Percentiles rank a stretch among this genome's conserved stretches.
Evolutionary conservation across 495 filamentous ascomycete species (phyloP).

Genomic region (Lasiosphaeriaceae sp.): DNA sequence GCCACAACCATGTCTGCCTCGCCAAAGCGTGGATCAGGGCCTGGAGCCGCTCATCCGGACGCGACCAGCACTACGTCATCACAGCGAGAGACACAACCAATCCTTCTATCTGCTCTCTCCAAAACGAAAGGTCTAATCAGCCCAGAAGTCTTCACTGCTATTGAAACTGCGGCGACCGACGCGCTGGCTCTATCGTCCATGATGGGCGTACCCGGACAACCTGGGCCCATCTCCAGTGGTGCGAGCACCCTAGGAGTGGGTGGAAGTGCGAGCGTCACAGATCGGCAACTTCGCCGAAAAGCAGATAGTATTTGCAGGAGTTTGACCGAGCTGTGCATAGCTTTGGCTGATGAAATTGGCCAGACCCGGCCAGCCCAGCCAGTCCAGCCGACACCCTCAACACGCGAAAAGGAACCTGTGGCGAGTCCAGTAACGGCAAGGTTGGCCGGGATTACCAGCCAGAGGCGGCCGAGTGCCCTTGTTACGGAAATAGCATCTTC

Average conservation of each 20-base stretch:
- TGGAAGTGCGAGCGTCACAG: constrained; percentile 57
- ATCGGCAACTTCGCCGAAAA: constrained; percentile 82
- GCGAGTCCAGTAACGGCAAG: constrained; percentile 35
- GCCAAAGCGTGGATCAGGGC: constrained; percentile 61
- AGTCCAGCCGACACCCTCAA: constrained; percentile 26
- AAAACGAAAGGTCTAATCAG: constrained; percentile 67
- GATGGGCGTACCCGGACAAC: constrained; percentile 61
- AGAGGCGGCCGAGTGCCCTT: constrained; percentile 32
- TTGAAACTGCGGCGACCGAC: constrained; percentile 79
- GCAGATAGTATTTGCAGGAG: constrained; percentile 90
- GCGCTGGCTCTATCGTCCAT: constrained; percentile 70
- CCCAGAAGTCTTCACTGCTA: constrained; percentile 69
- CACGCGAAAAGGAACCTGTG: constrained; percentile 24
- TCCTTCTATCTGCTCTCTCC: constrained; percentile 73
- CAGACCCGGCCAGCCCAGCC: constrained; percentile 32
- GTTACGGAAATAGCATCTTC: constrained; percentile 26
- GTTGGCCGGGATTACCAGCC: constrained; percentile 26
- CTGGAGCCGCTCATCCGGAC: constrained; percentile 35
- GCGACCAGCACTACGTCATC: constrained; percentile 19
- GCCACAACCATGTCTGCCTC: constrained; percentile 87
- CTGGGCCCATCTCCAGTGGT: constrained; percentile 56
- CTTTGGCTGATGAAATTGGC: constrained; percentile 60
- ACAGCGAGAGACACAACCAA: constrained; percentile 60
- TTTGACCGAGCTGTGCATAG: constrained; percentile 87
- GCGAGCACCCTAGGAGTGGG: constrained; percentile 64